A percentile compares a stretch with the other conserved stretches of the same genome.
These are phyloP conservation scores for Extremus antarcticus DNA, from an alignment of 495 filamentous ascomycete genomes.

Conservation along the genomic window DNA sequence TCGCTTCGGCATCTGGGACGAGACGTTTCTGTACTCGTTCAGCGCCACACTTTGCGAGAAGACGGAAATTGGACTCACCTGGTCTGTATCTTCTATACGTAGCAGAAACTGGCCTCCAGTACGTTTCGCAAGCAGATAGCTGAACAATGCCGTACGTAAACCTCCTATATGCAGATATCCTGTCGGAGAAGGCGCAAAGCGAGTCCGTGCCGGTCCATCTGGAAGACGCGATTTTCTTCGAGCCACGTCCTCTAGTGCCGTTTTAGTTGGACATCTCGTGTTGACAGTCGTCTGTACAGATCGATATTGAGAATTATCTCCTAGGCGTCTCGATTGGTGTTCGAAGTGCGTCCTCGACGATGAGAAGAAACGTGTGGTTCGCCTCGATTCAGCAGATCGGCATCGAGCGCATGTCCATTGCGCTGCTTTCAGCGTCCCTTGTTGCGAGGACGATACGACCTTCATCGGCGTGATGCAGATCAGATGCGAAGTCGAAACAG, in stretches of 20 bases:
- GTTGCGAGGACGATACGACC: not conserved
- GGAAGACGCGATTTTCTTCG: constrained; percentile 33
- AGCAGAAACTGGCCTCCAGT: constrained; percentile 90
- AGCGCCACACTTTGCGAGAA: constrained; percentile 50
- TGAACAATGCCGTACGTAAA: constrained; percentile 82
- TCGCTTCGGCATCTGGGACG: constrained; percentile 64
- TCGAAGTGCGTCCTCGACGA: too few species aligned
- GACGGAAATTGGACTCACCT: constrained; percentile 50
- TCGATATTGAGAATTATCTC: too few species aligned
- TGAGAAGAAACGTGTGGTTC: too few species aligned
- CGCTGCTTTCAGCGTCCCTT: not conserved
- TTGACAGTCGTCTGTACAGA: too few species aligned
- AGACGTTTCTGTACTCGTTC: constrained; percentile 57
- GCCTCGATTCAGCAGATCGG: not conserved
- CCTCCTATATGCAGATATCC: constrained; percentile 89
- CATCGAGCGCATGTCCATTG: not conserved
- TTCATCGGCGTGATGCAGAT: not conserved
- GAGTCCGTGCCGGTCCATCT: constrained; percentile 63
- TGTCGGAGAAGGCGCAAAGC: constrained; percentile 93
- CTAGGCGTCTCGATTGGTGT: too few species aligned
- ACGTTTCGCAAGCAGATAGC: constrained; percentile 74
- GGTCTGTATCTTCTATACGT: constrained; percentile 91
- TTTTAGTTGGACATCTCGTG: too few species aligned
- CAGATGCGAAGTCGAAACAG: not conserved
- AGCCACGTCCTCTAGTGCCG: too few species aligned